Percentiles rank a stretch among this genome's conserved stretches.
Evolutionary conservation across 2,329 filamentous ascomycete species (phyloP).

Genomic region (Stagonosporopsis vannaccii): DNA sequence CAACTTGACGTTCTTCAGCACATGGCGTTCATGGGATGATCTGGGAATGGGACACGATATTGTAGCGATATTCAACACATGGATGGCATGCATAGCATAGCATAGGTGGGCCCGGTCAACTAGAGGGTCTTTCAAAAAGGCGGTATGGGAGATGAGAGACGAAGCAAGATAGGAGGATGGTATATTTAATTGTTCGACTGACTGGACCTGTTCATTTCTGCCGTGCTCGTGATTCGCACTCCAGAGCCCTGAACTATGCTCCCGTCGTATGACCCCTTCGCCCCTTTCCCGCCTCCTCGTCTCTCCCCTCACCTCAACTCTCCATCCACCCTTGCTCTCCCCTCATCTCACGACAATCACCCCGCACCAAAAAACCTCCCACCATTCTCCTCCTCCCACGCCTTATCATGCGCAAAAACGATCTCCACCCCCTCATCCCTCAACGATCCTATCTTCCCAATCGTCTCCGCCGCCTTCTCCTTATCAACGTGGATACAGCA

Average conservation of each 20-base stretch:
- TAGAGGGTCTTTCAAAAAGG: background rate
- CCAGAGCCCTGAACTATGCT: too few relatives aligned
- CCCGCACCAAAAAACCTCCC: conserved; percentile 38
- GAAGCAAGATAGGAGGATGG: background rate
- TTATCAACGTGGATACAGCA: conserved; percentile 63
- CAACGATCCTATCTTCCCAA: conserved; percentile 53
- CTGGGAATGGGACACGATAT: conserved; percentile 1
- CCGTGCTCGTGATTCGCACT: too few relatives aligned
- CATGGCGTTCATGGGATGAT: conserved; percentile 7
- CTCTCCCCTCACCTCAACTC: background rate
- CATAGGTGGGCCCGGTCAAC: background rate
- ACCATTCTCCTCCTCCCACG: conserved; percentile 54
- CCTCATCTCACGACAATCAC: too few relatives aligned
- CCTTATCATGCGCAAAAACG: conserved; percentile 61
- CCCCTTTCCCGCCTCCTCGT: too few relatives aligned
- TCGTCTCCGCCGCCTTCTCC: conserved; percentile 54
- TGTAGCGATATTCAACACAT: conserved; percentile 21
- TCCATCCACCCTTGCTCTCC: background rate
- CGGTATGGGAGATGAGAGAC: background rate
- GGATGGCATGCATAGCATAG: conserved; percentile 1
- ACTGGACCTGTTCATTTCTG: too few relatives aligned
- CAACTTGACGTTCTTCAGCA: conserved; percentile 20
- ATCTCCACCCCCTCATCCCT: conserved; percentile 56
- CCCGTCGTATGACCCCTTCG: too few relatives aligned
- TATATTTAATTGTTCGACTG: background rate